phyloP scores from a whole-genome alignment of 305 asterid genomes.

The Lippia alba region DNA sequence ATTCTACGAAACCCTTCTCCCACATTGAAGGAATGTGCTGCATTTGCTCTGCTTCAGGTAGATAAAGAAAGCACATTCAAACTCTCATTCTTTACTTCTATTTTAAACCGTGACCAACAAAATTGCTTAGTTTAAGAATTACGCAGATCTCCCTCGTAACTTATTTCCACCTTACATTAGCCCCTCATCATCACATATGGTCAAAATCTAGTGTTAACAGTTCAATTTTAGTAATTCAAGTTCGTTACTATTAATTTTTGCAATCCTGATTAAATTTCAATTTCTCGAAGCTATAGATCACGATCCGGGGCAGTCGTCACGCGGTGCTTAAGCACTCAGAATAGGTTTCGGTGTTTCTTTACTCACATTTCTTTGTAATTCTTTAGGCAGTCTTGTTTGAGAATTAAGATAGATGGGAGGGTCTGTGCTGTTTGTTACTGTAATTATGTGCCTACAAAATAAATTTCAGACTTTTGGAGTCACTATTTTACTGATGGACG shows the following conservation, averaged over 20 bases:
- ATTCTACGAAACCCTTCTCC: conserved; percentile 81
- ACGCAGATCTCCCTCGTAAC: too few species aligned
- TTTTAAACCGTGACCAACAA: too few species aligned
- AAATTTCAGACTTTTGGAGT: neutral
- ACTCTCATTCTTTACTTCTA: too few species aligned
- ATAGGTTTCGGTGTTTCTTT: conserved; percentile 11
- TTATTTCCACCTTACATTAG: too few species aligned
- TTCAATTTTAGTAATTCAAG: too few species aligned
- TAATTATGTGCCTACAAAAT: neutral
- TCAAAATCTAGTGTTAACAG: too few species aligned
- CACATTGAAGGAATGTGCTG: conserved; percentile 74
- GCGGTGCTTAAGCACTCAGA: conserved; percentile 47
- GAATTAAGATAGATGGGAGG: too few species aligned
- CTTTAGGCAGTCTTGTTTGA: neutral
- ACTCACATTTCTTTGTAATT: neutral
- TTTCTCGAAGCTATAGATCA: conserved; percentile 47
- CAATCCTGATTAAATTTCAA: neutral
- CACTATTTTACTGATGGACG: neutral
- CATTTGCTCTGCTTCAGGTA: conserved; percentile 87
- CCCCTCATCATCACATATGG: too few species aligned
- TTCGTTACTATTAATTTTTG: too few species aligned
- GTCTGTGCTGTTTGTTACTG: neutral
- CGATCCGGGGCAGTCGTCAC: conserved; percentile 79
- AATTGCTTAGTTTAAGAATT: too few species aligned
- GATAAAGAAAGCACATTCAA: neutral